phyloP scores from a whole-genome alignment of 2,329 filamentous ascomycete genomes.

The Pseudocercospora pini-densiflorae region DNA sequence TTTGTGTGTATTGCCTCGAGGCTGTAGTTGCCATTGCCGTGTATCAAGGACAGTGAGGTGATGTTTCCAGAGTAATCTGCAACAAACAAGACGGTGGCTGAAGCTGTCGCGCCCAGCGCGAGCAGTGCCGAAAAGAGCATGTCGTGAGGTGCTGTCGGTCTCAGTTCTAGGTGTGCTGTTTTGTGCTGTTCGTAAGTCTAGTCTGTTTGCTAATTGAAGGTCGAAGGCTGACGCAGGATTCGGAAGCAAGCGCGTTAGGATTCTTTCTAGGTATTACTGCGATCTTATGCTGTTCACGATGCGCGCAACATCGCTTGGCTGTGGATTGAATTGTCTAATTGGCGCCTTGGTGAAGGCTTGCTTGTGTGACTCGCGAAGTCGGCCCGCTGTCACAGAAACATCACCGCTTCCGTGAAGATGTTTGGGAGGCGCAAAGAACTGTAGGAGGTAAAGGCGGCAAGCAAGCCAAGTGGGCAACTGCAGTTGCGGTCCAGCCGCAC shows the following conservation, averaged over 20 bases:
- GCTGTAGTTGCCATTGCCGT: conserved; percentile 37
- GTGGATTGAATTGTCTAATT: background rate
- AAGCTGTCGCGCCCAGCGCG: conserved; percentile 28
- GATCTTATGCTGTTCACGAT: background rate
- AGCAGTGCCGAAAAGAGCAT: conserved; percentile 25
- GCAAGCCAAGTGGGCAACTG: background rate
- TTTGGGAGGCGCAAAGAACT: background rate
- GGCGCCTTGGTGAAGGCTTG: conserved; percentile 12
- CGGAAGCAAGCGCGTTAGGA: background rate
- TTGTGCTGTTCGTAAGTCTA: background rate
- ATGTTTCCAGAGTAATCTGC: conserved; percentile 53
- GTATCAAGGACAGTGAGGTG: conserved; percentile 44
- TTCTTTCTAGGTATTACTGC: background rate
- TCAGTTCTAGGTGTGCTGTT: background rate
- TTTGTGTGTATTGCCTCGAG: conserved; percentile 53
- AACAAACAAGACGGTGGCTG: conserved; percentile 47
- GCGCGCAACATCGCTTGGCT: background rate
- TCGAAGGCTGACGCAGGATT: background rate
- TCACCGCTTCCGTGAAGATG: background rate
- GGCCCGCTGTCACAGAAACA: background rate
- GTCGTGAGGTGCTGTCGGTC: background rate
- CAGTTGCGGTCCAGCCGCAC: too few species aligned
- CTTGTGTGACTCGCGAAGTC: background rate
- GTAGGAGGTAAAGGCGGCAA: background rate
- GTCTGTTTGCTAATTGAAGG: background rate